Evolutionary conservation across 176 grass and related monocot species (phyloP), one percentile per base, ranked within the genome.

Genomic region (Pontederia paniculata): DNA sequence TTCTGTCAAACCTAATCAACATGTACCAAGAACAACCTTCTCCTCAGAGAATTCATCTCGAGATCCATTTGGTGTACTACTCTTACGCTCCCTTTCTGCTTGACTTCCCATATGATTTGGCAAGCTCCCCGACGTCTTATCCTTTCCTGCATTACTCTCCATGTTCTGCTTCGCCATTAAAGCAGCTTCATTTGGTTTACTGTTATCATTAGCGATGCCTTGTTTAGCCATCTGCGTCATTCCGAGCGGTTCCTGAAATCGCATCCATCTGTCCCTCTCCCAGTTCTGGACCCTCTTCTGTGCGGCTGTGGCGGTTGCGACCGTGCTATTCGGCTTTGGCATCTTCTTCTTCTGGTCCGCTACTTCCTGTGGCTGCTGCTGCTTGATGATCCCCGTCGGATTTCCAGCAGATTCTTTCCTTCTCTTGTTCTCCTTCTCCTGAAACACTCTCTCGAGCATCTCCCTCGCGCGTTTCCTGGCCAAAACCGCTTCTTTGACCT

Each of bases 381-480:
- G 28, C 42, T 22, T 22, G 18, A n/a, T 12, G 21, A 4, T 62
- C 42, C 11, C 10, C 13, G 59, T 14, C 2, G 1, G 10, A 21
- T 12, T 14, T 46, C 12, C 42, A 17, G 44, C 8, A 18, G 42
- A 41, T 22, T 22, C 59, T 9, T 19, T 62, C 10, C 21, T 62
- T 41, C 45, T 62, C 59, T 62, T 62, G 17, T 18, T 18, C 41
- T 62, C 59, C 42, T 62, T 62, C 59, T 62, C 43, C 10, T 45
- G 21, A 46, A 46, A 12, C 14, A 62, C 59, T 55, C 58, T 58
- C 74, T 97, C 93, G 1, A 90, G 71, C 74, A 78, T 74, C 57
- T 88, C 80, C 9, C 80, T 82, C 46, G 86, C 58, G 5, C 80
- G 70, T 69, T 88, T 90, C 60, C 77, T 71, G 2, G 86, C 74